phyloP scores from a whole-genome alignment of 2,329 filamentous ascomycete genomes.

The Fusarium mundagurra region DNA sequence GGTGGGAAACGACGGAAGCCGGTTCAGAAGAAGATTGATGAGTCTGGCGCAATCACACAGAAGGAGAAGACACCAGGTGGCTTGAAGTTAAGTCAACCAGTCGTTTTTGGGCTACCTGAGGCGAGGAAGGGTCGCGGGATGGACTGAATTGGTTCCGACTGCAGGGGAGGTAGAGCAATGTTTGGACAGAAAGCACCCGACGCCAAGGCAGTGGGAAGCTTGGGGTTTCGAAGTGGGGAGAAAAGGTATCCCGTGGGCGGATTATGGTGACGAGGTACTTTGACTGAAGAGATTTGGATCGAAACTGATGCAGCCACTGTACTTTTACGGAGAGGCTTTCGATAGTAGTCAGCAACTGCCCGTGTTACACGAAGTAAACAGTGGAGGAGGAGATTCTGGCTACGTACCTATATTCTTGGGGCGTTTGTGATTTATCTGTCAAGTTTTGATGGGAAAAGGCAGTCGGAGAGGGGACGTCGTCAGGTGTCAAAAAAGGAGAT shows the following conservation, averaged over 20 bases:
- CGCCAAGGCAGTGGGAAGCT: conserved; percentile 25
- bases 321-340: conserved; percentile 16
- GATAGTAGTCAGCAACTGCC: conserved; percentile 2
- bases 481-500: background rate
- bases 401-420: background rate
- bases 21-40: conserved; percentile 30
- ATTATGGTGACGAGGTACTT: conserved; percentile 22
- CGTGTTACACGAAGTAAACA: background rate
- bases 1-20: conserved; percentile 18
- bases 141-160: conserved; percentile 35
- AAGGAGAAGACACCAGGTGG: conserved; percentile 49
- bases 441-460: background rate
- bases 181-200: conserved; percentile 33
- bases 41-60: conserved; percentile 40
- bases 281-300: conserved; percentile 9
- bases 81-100: conserved; percentile 43
- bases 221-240: conserved; percentile 1
- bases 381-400: background rate
- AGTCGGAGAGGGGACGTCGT: background rate
- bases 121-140: conserved; percentile 43
- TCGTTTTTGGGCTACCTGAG: conserved; percentile 43
- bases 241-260: conserved; percentile 22
- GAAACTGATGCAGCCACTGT: conserved; percentile 10
- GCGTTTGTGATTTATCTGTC: background rate
- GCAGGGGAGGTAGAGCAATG: conserved; percentile 41